These are phyloP conservation scores for Cystobasidium onofrii DNA, from an alignment of 768 basidiomycete species.

Conservation along the genomic window DNA sequence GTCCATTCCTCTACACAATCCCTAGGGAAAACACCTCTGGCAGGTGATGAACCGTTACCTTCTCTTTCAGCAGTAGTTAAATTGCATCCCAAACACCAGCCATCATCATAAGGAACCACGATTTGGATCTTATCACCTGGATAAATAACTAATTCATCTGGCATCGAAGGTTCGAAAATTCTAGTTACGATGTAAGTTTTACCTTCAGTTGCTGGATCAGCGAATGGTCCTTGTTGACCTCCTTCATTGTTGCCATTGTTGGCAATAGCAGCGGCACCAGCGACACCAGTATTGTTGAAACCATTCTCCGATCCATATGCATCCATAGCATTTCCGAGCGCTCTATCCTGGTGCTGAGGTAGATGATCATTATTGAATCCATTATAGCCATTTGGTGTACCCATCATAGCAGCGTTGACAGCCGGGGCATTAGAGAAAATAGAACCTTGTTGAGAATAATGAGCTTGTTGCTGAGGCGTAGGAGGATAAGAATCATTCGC, in stretches of 20 bases:
- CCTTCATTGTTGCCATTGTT: conserved; percentile 4
- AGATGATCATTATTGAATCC: background rate
- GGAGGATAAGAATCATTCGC: conserved; percentile 8
- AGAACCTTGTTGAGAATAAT: conserved; percentile 1
- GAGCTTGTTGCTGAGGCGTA: conserved; percentile 1
- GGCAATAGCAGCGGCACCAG: background rate
- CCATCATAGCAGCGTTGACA: background rate
- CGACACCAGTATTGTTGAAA: background rate
- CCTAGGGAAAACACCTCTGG: conserved; percentile 35
- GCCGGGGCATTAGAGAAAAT: background rate
- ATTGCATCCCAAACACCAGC: conserved; percentile 35
- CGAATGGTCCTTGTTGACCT: conserved; percentile 36
- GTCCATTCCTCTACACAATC: conserved; percentile 32
- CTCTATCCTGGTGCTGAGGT: conserved; percentile 2
- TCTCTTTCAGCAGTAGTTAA: background rate
- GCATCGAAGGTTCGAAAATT: conserved; percentile 39
- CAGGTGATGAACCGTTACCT: background rate
- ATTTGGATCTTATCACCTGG: conserved; percentile 41
- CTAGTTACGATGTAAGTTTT: conserved; percentile 38
- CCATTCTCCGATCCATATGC: background rate
- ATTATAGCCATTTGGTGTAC: background rate
- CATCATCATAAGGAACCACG: conserved; percentile 42
- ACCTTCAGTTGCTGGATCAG: conserved; percentile 38
- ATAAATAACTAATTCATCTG: conserved; percentile 40
- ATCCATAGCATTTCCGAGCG: background rate